Evolutionary conservation across 2,329 filamentous ascomycete genomes (phyloP).

Genomic region (Teratosphaeria zuluensis): DNA sequence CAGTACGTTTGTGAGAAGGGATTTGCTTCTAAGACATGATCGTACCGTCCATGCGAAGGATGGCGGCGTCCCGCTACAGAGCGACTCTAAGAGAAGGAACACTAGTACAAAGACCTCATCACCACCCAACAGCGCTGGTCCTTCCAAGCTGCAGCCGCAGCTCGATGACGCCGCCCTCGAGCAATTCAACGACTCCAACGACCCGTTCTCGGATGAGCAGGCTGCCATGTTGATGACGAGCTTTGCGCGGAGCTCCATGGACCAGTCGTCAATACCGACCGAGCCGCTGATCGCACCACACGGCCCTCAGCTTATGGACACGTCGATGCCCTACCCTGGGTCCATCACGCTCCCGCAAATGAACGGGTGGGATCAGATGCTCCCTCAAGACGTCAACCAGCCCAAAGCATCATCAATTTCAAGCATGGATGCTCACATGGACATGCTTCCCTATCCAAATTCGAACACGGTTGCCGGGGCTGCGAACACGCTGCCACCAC

Average conservation of each 20-base stretch:
- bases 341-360: conserved; percentile 76
- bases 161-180: conserved; percentile 81
- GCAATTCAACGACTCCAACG: conserved; percentile 83
- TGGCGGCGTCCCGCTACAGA: conserved; percentile 84
- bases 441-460: conserved; percentile 44
- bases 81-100: conserved; percentile 76
- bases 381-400: conserved; percentile 60
- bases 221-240: conserved; percentile 98
- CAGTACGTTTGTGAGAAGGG: conserved; percentile 95
- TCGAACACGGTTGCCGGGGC: conserved; percentile 13
- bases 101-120: conserved; percentile 35
- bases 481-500: conserved; percentile 49
- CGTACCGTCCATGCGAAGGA: conserved; percentile 98
- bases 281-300: conserved; percentile 65
- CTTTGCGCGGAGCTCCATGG: conserved; percentile 71
- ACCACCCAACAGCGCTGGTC: conserved; percentile 40
- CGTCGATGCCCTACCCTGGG: conserved; percentile 61
- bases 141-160: conserved; percentile 59
- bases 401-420: conserved; percentile 64
- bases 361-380: conserved; percentile 77
- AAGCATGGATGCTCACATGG: conserved; percentile 21
- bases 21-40: conserved; percentile 92
- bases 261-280: conserved; percentile 37
- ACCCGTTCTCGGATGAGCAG: conserved; percentile 92
- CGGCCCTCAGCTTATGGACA: conserved; percentile 63